Evolutionary conservation across 768 basidiomycete genomes (phyloP).

Genomic region (Atractiella rhizophila): DNA sequence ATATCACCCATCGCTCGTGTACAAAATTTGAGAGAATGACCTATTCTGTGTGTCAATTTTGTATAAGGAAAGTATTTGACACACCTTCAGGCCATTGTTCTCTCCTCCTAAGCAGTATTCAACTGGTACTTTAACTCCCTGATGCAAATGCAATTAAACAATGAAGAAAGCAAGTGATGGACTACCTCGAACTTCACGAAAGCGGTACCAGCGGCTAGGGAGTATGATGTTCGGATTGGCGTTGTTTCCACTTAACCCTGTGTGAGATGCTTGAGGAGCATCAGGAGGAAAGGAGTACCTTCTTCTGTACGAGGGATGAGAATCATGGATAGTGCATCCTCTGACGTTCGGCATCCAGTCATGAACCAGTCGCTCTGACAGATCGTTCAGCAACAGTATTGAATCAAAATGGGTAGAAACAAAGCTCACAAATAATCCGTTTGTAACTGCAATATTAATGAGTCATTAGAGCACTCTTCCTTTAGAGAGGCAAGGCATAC

Average conservation of each 20-base stretch:
- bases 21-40: too few relatives aligned
- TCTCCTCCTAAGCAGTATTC: slow-evolving; percentile 65
- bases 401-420: too few relatives aligned
- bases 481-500: too few relatives aligned
- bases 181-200: slow-evolving; percentile 63
- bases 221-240: slow-evolving; percentile 73
- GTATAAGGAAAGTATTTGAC: too few relatives aligned
- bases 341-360: slow-evolving; percentile 38
- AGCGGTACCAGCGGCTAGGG: slow-evolving; percentile 53
- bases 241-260: slow-evolving; percentile 40
- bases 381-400: too few relatives aligned
- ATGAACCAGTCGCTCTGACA: slow-evolving; percentile 61
- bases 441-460: too few relatives aligned
- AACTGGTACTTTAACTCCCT: slow-evolving; percentile 58
- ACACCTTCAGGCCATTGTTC: slow-evolving; percentile 49
- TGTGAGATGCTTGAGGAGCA: neutral
- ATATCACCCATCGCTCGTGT: too few relatives aligned
- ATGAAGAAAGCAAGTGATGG: too few relatives aligned
- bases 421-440: too few relatives aligned
- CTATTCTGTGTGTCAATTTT: too few relatives aligned
- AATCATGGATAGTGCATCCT: slow-evolving; percentile 56
- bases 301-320: slow-evolving; percentile 59
- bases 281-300: neutral
- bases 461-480: too few relatives aligned
- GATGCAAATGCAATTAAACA: too few relatives aligned